Evolutionary conservation across 164 flowering plant genomes (phyloP).

Genomic region (Vitis riparia): DNA sequence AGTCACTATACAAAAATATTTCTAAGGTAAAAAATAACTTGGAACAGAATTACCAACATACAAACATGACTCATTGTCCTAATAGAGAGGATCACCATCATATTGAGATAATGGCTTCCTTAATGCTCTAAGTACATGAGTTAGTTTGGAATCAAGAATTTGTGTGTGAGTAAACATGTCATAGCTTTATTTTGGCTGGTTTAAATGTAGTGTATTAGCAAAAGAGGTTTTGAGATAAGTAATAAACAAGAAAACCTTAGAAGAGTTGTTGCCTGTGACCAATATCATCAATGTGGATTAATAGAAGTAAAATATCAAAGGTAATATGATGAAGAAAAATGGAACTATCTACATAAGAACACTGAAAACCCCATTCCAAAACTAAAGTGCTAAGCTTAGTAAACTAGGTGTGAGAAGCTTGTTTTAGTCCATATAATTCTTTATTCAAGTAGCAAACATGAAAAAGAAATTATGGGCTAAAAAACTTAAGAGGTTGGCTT

Average conservation of each 20-base stretch:
- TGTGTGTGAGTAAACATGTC: neutral
- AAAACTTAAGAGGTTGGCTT: neutral
- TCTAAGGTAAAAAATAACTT: no score
- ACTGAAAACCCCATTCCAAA: neutral
- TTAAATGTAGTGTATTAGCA: neutral
- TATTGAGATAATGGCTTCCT: neutral
- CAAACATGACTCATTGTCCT: no score
- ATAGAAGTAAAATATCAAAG: neutral
- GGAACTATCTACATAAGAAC: neutral
- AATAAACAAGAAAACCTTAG: neutral
- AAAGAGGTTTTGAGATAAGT: neutral
- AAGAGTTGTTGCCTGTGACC: no score
- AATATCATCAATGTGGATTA: neutral
- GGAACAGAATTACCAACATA: no score
- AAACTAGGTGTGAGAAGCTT: slow-evolving; percentile 12
- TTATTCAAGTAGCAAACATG: neutral
- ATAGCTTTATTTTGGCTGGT: neutral
- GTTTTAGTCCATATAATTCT: slow-evolving; percentile 14
- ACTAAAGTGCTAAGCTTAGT: neutral
- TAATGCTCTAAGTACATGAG: neutral
- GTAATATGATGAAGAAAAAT: neutral
- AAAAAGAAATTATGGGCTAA: neutral
- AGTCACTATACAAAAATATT: no score
- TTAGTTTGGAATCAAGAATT: neutral
- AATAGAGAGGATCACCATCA: neutral